phyloP scores from a whole-genome alignment of 768 basidiomycete species.

The Collybia sp. region DNA sequence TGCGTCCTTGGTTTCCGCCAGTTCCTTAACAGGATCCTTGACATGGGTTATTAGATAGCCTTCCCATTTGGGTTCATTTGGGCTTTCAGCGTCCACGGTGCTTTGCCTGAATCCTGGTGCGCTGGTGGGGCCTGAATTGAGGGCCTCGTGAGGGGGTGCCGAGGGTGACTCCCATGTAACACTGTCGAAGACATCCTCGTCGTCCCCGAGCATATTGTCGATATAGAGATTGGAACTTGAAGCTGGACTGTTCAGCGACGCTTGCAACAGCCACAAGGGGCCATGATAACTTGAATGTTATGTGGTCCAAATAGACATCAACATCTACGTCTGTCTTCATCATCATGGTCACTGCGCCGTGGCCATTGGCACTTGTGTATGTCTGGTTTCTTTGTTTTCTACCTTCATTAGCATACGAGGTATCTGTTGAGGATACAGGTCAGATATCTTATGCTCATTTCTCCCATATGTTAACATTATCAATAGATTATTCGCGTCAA shows the following conservation, averaged over 20 bases:
- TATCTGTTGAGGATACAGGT: conserved; percentile 62
- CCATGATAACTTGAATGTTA: conserved; percentile 13
- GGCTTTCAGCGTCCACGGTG: conserved; percentile 65
- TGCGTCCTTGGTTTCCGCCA: conserved; percentile 95
- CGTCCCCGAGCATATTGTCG: conserved; percentile 69
- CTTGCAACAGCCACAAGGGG: too few relatives aligned
- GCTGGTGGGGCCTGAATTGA: conserved; percentile 33
- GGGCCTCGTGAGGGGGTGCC: conserved; percentile 42
- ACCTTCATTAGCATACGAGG: conserved; percentile 48
- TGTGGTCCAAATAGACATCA: conserved; percentile 27
- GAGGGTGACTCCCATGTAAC: conserved; percentile 86
- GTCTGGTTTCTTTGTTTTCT: conserved; percentile 27
- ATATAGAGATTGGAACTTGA: conserved; percentile 7
- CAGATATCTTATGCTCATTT: conserved; percentile 8
- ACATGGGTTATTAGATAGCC: conserved; percentile 80
- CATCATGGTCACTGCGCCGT: conserved; percentile 13
- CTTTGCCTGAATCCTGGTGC: conserved; percentile 83
- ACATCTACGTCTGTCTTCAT: conserved; percentile 14
- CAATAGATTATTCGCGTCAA: conserved; percentile 73
- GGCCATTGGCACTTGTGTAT: conserved; percentile 15
- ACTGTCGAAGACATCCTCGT: conserved; percentile 88
- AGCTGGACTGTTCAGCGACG: not conserved
- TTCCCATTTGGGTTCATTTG: conserved; percentile 88
- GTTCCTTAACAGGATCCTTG: conserved; percentile 91
- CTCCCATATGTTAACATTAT: conserved; percentile 8